Evolutionary conservation across 1,139 yeast genomes (phyloP).

Genomic region (Schwanniomyces etchellsii): DNA sequence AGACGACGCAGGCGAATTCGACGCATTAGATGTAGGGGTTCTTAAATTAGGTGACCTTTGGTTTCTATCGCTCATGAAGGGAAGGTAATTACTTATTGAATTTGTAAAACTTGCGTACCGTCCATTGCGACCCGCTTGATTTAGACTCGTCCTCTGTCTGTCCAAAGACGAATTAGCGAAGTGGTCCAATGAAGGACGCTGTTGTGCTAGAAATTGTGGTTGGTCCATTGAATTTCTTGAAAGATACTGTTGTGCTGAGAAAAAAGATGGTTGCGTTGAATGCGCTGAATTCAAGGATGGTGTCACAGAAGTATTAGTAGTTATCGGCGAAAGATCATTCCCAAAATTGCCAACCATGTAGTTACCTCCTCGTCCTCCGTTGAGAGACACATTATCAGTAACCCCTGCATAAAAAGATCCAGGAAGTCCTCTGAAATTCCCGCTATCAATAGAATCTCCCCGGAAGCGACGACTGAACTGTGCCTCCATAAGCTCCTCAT

Average conservation of each 20-base stretch:
- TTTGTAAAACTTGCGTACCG: conserved; percentile 33
- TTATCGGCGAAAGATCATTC: conserved; percentile 36
- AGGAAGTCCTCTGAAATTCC: background rate
- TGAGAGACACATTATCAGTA: background rate
- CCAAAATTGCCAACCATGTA: background rate
- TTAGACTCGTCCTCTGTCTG: conserved; percentile 10
- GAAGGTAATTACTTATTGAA: conserved; percentile 37
- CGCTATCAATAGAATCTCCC: conserved; percentile 12
- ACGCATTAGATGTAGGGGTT: conserved; percentile 12
- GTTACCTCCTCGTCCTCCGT: background rate
- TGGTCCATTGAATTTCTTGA: conserved; percentile 36
- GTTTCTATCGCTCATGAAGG: conserved; percentile 39
- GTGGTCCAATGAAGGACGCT: conserved; percentile 31
- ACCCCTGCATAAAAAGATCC: background rate
- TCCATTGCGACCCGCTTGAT: conserved; percentile 12
- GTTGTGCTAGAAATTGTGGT: conserved; percentile 21
- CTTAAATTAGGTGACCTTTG: conserved; percentile 18
- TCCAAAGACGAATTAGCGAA: conserved; percentile 26
- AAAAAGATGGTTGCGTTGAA: conserved; percentile 41
- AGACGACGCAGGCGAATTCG: conserved; percentile 7
- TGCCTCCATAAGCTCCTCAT: background rate
- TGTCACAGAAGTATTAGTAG: conserved; percentile 42
- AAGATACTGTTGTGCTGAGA: conserved; percentile 40
- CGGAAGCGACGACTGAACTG: conserved; percentile 7
- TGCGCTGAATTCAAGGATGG: conserved; percentile 39